Evolutionary conservation across 2,329 filamentous ascomycete genomes (phyloP), one percentile per base, ranked within the genome.

Genomic region (Coleophoma cylindrospora): DNA sequence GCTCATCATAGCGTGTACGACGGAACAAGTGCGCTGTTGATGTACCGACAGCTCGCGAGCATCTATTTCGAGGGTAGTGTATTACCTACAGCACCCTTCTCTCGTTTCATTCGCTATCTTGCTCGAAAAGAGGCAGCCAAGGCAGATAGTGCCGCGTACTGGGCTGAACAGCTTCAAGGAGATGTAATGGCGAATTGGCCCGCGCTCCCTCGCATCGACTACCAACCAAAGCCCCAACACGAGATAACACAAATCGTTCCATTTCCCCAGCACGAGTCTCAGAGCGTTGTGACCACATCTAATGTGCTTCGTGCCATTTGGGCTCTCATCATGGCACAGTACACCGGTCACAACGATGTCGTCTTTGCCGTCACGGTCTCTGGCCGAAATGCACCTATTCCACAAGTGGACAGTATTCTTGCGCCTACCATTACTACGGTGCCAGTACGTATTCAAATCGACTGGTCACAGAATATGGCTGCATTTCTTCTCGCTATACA

Each of bases 1-100:
- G 69, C 75, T 47, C 75, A 79, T 51, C 75, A 79, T 50, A 73
- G 73, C 4, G 63, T 79, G 1, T 79, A 78, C 52, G 76, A 79
- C 59, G 76, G 75, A 9, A 73, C 66, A 69, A 71, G 67, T 40
- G 57, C 70, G 45, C 63, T 66, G 17, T 14, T 53, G 4, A 38
- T 55, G 13, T 32, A 53, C 14, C 34, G 40, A 21, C 47, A 22
- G 17, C 37, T 27, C 19, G 47, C 9, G 19, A 44, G 17, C 32
- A 44, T 44, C 21, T 44, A 44, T 32, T 33, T 15, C 10, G 12
- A 44, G 3, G 11, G 41, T 27, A 44, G 22, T 44, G 22, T 11
- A 32, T 27, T 44, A 34, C 41, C 41, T 44, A 33, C 41, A 14
- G 41, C 41, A 2, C 47, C 46, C 17, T 50, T 47, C 32, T 21